Base-by-base conservation (phyloP, 805 yeast species). In the Candida tibetensis region DNA sequence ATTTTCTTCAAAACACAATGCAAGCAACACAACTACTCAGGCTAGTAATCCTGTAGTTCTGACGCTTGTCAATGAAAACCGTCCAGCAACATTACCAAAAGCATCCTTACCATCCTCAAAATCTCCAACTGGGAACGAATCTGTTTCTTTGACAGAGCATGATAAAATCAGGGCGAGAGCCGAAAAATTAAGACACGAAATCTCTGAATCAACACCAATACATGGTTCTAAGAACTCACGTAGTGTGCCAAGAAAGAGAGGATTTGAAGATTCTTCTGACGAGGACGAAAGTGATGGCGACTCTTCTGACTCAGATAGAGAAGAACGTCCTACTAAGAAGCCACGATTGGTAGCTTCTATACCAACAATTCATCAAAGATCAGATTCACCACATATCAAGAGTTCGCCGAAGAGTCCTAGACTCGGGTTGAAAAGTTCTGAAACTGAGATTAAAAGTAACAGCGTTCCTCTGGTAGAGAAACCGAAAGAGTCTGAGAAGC, bases 321-420 rank as follows among this genome's bases (percentile, higher is more conserved):
- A 47, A 19, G 28, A 13, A 2, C 30, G 37, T n/a, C 39, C 29
- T 5, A 45, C 41, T 4, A 53, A 49, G 32, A 54, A 48, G 33
- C 66, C 65, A 14, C 39, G 50, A 2, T 40, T 46, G 25, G 50
- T 43, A 6, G 31, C 44, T 7, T 31, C 46, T 3, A 33, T 36
- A 9, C 36, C 44, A n/a, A 32, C 47, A 6, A 23, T 32, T 13
- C 16, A 17, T 10, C 36, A 25, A 8, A 36, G 36, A 19, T 34
- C 47, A 4, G 35, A 36, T n/a, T 41, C 48, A 2, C 40, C 42
- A 16, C 25, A 19, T 28, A 19, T 29, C 10, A 27, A 21, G 17
- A 32, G 35, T 21, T 26, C 42, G 8, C 23, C 32, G 22, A 35
- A 5, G 10, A 21, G 25, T 21, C 25, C 25, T 21, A 21, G 9